phyloP scores from a whole-genome alignment of 73 alveolate genomes.

The Blepharisma japonicum region DNA sequence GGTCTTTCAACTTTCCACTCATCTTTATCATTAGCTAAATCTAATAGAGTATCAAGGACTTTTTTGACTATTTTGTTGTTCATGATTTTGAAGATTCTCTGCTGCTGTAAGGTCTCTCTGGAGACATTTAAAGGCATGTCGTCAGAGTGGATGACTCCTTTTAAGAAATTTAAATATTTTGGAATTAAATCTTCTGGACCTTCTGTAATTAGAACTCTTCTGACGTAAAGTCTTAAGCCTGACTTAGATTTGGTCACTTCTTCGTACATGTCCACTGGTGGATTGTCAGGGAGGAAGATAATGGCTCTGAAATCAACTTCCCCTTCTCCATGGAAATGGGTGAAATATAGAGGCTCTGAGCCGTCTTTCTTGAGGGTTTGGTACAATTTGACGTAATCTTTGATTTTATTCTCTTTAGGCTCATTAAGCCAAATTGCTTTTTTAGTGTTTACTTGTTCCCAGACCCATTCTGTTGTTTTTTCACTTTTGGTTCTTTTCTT shows the following conservation, averaged over 20 bases:
- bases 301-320: slow-evolving; percentile 96
- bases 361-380: slow-evolving; percentile 93
- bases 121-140: slow-evolving; percentile 94
- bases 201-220: slow-evolving; percentile 89
- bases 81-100: slow-evolving; percentile 85
- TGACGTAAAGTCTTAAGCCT: slow-evolving; percentile 90
- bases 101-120: slow-evolving; percentile 82
- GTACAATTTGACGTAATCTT: slow-evolving; percentile 94
- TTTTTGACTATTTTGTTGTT: slow-evolving; percentile 90
- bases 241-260: slow-evolving; percentile 94
- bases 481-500: slow-evolving; percentile 73
- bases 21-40: slow-evolving; percentile 83
- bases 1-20: slow-evolving; percentile 77
- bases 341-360: slow-evolving; percentile 95
- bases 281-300: slow-evolving; percentile 89
- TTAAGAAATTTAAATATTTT: slow-evolving; percentile 86
- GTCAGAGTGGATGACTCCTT: slow-evolving; percentile 96
- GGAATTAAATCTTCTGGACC: slow-evolving; percentile 96
- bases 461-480: slow-evolving; percentile 92
- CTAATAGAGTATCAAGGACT: slow-evolving; percentile 80
- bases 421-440: slow-evolving; percentile 99
- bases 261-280: slow-evolving; percentile 95
- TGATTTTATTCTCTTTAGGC: slow-evolving; percentile 90
- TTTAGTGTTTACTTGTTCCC: slow-evolving; percentile 95
- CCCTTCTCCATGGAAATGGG: slow-evolving; percentile 98